phyloP scores from a whole-genome alignment of 2,329 filamentous ascomycete species.

The Ascochyta fabae region DNA sequence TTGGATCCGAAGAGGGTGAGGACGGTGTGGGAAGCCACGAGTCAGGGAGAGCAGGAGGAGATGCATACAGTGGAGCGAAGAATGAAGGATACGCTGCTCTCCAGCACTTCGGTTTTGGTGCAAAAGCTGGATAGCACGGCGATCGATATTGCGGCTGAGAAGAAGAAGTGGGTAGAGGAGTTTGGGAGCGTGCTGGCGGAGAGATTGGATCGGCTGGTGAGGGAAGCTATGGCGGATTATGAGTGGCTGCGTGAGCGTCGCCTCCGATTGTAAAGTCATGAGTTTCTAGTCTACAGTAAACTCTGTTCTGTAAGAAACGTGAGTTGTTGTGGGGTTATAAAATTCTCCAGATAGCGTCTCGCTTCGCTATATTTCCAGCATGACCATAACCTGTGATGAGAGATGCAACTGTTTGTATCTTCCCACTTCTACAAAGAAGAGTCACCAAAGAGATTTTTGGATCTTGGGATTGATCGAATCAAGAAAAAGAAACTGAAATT shows the following conservation, averaged over 20 bases:
- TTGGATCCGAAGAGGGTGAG: slow-evolving; percentile 17
- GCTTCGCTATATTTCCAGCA: no score
- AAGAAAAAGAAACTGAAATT: no score
- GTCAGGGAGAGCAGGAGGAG: slow-evolving; percentile 7
- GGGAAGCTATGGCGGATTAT: slow-evolving; percentile 23
- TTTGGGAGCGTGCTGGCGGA: slow-evolving; percentile 25
- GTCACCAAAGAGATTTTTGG: no score
- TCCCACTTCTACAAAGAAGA: no score
- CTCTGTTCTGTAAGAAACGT: no score
- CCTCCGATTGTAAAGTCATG: slow-evolving; percentile 9
- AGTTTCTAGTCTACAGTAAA: no score
- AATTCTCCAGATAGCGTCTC: no score
- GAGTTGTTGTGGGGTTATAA: no score
- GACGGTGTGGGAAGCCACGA: slow-evolving; percentile 22
- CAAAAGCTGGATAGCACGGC: slow-evolving; percentile 13
- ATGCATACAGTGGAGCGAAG: slow-evolving; percentile 14
- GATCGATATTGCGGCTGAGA: slow-evolving; percentile 15
- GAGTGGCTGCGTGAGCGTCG: slow-evolving; percentile 19
- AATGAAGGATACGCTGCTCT: slow-evolving; percentile 31
- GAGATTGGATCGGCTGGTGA: slow-evolving; percentile 18
- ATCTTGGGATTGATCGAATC: no score
- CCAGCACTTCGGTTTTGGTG: slow-evolving; percentile 22
- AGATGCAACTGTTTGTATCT: no score
- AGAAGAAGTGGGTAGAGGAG: slow-evolving; percentile 23
- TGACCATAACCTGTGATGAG: no score